Percentiles rank a stretch among this genome's conserved stretches.
These are phyloP conservation scores for Bipolaris zeicola DNA, from an alignment of 2,329 filamentous ascomycete species.

Conservation along the genomic window DNA sequence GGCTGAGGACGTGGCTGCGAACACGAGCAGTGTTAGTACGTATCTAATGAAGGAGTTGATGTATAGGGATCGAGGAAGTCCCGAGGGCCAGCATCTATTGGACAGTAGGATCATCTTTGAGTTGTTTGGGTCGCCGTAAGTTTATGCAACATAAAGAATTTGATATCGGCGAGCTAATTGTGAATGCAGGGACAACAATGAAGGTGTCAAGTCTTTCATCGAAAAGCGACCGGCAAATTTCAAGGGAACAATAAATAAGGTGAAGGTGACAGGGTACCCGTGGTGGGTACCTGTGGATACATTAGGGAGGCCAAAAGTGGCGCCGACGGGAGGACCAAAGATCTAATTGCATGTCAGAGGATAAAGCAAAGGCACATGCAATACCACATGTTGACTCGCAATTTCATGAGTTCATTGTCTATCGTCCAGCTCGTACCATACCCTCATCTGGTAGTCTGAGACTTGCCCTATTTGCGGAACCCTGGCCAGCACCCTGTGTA, in stretches of 20 bases:
- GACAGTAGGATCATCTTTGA: conserved; percentile 70
- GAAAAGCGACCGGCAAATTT: conserved; percentile 71
- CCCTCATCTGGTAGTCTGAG: conserved; percentile 5
- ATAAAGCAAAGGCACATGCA: not conserved
- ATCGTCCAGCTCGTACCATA: conserved; percentile 12
- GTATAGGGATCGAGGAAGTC: conserved; percentile 62
- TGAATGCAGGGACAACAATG: conserved; percentile 62
- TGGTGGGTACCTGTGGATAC: conserved; percentile 69
- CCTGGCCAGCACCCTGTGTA: conserved; percentile 18
- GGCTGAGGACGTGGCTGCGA: conserved; percentile 68
- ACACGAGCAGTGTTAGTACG: conserved; percentile 68
- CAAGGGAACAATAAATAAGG: conserved; percentile 63
- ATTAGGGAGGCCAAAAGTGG: conserved; percentile 47
- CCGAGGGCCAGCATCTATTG: conserved; percentile 73
- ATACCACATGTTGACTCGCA: not conserved
- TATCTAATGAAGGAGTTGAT: conserved; percentile 75
- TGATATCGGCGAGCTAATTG: conserved; percentile 2
- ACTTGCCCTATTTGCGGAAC: conserved; percentile 5
- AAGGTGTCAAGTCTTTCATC: conserved; percentile 72
- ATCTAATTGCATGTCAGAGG: conserved; percentile 24
- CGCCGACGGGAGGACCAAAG: conserved; percentile 36
- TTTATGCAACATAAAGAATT: conserved; percentile 9
- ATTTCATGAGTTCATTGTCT: conserved; percentile 21
- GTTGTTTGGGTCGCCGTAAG: conserved; percentile 58
- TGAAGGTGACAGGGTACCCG: conserved; percentile 65